Evolutionary conservation across 495 filamentous ascomycete species (phyloP).

Genomic region (Penicillium argentinense): DNA sequence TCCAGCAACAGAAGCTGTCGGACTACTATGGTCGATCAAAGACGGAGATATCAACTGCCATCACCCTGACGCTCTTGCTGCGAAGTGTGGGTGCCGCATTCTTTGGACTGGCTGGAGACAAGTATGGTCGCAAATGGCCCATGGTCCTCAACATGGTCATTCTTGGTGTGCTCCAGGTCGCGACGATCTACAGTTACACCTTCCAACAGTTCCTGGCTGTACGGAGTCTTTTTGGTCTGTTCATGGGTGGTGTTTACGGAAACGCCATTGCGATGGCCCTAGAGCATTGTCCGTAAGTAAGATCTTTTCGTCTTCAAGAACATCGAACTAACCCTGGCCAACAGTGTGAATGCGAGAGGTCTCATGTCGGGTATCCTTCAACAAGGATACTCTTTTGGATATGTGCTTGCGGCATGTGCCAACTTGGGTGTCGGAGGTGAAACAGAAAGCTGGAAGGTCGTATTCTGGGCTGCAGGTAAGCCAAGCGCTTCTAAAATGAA

Average conservation of each 20-base stretch:
- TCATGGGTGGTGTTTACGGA: conserved; percentile 83
- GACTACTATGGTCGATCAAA: conserved; percentile 62
- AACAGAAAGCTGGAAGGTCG: conserved; percentile 59
- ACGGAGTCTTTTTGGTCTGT: conserved; percentile 69
- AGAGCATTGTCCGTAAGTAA: conserved; percentile 64
- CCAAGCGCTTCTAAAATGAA: not conserved
- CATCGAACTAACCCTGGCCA: not conserved
- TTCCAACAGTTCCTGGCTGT: conserved; percentile 72
- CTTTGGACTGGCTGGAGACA: conserved; percentile 73
- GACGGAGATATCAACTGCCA: conserved; percentile 69
- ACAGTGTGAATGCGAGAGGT: conserved; percentile 58
- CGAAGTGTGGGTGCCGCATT: conserved; percentile 67
- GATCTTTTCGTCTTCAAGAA: not conserved
- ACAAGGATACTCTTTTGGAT: conserved; percentile 75
- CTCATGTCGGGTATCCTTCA: conserved; percentile 78
- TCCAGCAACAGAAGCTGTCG: conserved; percentile 67
- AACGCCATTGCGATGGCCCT: conserved; percentile 80
- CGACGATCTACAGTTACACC: conserved; percentile 66
- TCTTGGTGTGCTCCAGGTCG: conserved; percentile 66
- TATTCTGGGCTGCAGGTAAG: conserved; percentile 58
- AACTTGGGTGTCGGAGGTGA: conserved; percentile 64
- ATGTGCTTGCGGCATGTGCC: conserved; percentile 68
- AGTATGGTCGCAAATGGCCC: conserved; percentile 78
- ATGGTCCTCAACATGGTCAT: conserved; percentile 72
- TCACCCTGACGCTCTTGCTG: conserved; percentile 71